A percentile compares a stretch with the other conserved stretches of the same genome.
Conservation (phyloP, 495 filamentous ascomycete species). For the Neurospora africana region DNA sequence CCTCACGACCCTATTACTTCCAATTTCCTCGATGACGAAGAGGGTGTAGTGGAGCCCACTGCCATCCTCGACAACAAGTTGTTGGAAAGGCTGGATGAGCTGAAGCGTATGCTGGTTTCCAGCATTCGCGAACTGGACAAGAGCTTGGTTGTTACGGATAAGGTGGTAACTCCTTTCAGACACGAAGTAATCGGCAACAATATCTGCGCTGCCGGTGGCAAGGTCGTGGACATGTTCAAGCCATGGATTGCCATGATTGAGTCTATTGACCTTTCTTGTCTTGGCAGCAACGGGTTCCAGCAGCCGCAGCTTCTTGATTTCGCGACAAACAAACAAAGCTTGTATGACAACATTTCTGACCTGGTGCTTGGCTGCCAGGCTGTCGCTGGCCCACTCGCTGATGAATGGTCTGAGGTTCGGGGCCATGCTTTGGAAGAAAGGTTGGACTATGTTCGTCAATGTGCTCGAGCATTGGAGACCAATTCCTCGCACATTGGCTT, state of each 20-base stretch:
- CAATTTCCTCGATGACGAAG: conserved; percentile 79
- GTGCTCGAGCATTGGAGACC: conserved; percentile 70
- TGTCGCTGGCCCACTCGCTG: conserved; percentile 76
- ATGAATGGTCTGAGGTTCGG: conserved; percentile 91
- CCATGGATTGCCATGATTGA: conserved; percentile 82
- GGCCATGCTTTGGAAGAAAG: conserved; percentile 87
- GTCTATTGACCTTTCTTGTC: conserved; percentile 69
- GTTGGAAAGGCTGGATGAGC: conserved; percentile 74
- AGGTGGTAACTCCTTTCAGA: conserved; percentile 58
- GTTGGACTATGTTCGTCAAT: conserved; percentile 62
- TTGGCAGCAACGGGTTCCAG: conserved; percentile 58
- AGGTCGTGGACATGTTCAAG: conserved; percentile 74
- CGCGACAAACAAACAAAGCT: conserved; percentile 74
- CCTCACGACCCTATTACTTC: conserved; percentile 56
- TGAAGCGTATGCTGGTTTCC: conserved; percentile 66
- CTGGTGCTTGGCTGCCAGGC: conserved; percentile 77
- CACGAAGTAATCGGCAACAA: conserved; percentile 66
- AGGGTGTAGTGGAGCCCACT: conserved; percentile 61
- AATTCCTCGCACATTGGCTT: conserved; percentile 80
- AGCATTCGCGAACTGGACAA: conserved; percentile 80
- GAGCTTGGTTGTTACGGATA: conserved; percentile 62
- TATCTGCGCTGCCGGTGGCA: conserved; percentile 61
- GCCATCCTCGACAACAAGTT: conserved; percentile 62
- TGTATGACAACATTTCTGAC: conserved; percentile 89
- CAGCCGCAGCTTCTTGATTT: conserved; percentile 84